Evolutionary conservation across 2,329 filamentous ascomycete genomes (phyloP), one percentile per base, ranked within the genome.

Genomic region (Stenocarpella maydis): DNA sequence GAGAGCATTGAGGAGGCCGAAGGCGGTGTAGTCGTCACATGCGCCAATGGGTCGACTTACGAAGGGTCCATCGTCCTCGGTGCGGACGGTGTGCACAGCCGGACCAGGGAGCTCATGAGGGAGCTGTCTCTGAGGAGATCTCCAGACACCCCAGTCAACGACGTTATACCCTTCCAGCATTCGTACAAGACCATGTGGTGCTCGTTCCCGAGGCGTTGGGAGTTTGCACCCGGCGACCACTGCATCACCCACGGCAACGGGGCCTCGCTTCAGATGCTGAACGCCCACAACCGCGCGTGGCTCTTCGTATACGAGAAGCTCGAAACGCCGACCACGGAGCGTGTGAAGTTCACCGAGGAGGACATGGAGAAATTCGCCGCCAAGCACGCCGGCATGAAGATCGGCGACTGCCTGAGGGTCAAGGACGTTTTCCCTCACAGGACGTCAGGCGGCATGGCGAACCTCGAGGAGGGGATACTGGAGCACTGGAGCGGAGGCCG

Each of bases 71-170:
- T 84, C n/a, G 68, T 82, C 6, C 74, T 83, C 24, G 82, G 81
- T 9, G 80, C 81, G 15, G 82, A 84, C 68, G 82, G 82, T n/a
- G 79, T 80, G 2, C 79, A 81, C 69, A 83, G 81, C 72, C 76
- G 71, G 26, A 77, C 78, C 5, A 76, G 81, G 7, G 65, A 70
- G 10, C 75, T 78, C 41, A 79, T 83, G 75, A 77, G 80, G 28
- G 67, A 72, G 4, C 71, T 80, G 0, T 77, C 78, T 0, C 19
- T 77, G 1, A 54, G 71, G 0, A 72, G 73, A 1, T 68, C 50
- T 24, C 53, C 58, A 49, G 45, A 68, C 50, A 43, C 71, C 0
- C 64, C 73, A 0, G 54, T 52, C 0, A 37, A 80, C 63, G 72
- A 74, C 0, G 75, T 78, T 61, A 68, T 75, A 3, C 78, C 79